Percentiles rank a stretch among this genome's conserved stretches.
phyloP scores from a whole-genome alignment of 2,329 filamentous ascomycete species.

The Aspergillus hiratsukae region DNA sequence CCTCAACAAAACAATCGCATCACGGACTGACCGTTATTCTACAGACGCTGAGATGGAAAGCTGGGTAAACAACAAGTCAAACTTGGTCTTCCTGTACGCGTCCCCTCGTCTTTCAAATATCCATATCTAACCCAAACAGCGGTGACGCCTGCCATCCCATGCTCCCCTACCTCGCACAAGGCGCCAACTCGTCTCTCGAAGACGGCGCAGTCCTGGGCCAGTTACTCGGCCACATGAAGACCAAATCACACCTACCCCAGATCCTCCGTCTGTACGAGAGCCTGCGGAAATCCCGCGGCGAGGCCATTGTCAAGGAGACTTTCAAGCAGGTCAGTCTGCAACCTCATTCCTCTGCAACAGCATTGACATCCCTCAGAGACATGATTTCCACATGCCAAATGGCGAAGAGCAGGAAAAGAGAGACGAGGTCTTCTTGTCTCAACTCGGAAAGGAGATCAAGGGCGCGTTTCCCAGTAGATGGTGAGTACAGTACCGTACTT shows the following conservation, averaged over 20 bases:
- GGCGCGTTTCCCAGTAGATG: conserved; percentile 60
- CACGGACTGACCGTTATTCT: not conserved
- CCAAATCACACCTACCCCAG: conserved; percentile 39
- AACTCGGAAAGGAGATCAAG: conserved; percentile 50
- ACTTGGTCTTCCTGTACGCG: conserved; percentile 42
- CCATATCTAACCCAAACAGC: conserved; percentile 7
- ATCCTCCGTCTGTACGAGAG: conserved; percentile 44
- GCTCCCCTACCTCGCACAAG: conserved; percentile 61
- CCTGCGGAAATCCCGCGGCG: conserved; percentile 46
- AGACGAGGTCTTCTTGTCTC: conserved; percentile 54
- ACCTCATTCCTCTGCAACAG: not conserved
- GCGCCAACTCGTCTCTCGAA: conserved; percentile 64
- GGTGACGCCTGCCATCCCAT: conserved; percentile 63
- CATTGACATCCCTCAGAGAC: conserved; percentile 32
- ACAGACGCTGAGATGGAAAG: conserved; percentile 47
- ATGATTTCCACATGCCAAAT: conserved; percentile 51
- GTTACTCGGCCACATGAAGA: conserved; percentile 50
- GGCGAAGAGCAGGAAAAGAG: conserved; percentile 56
- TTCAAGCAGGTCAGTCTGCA: conserved; percentile 46
- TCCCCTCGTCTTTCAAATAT: not conserved
- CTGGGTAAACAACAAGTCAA: conserved; percentile 53
- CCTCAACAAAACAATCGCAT: not conserved
- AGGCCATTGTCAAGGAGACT: conserved; percentile 58
- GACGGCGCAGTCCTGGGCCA: conserved; percentile 63
- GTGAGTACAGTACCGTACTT: conserved; percentile 22